These are phyloP conservation scores for Mycena sp. DNA, from an alignment of 1,284 basidiomycete genomes.

Conservation along the genomic window DNA sequence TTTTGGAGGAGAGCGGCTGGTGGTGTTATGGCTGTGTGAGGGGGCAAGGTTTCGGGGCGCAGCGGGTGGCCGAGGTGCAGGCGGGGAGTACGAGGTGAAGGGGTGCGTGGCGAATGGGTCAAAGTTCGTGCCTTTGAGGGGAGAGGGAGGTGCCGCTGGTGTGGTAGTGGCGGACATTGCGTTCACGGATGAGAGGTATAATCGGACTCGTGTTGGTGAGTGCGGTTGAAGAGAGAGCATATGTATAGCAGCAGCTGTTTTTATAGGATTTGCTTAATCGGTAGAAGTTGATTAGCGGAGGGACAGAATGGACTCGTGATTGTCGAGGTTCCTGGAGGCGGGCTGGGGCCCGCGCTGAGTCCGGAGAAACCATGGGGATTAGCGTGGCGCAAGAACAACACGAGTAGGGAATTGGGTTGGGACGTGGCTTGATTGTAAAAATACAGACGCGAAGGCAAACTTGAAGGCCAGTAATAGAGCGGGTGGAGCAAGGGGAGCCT, in stretches of 20 bases:
- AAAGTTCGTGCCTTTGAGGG: slow-evolving; percentile 32
- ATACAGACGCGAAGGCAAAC: slow-evolving; percentile 18
- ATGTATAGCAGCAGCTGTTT: background rate
- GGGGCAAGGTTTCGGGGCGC: slow-evolving; percentile 22
- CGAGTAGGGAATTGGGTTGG: background rate
- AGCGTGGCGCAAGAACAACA: background rate
- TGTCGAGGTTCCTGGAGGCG: slow-evolving; percentile 5
- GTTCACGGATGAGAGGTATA: background rate
- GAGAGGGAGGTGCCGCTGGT: slow-evolving; percentile 11
- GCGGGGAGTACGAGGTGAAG: slow-evolving; percentile 35
- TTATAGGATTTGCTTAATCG: slow-evolving; percentile 12
- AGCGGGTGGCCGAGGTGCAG: slow-evolving; percentile 12
- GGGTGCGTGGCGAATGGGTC: slow-evolving; percentile 37
- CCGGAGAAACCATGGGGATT: slow-evolving; percentile 25
- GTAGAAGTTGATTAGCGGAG: slow-evolving; percentile 21
- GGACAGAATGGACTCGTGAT: slow-evolving; percentile 18
- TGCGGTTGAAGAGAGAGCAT: background rate
- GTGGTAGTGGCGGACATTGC: slow-evolving; percentile 17
- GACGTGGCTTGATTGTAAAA: background rate
- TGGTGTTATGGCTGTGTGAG: slow-evolving; percentile 13
- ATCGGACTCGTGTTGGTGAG: background rate
- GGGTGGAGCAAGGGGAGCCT: background rate
- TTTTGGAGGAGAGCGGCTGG: slow-evolving; percentile 16
- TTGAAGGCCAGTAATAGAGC: background rate
- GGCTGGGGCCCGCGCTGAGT: background rate